phyloP scores from a whole-genome alignment of 345 rosid genomes.

The Sapria himalayana region DNA sequence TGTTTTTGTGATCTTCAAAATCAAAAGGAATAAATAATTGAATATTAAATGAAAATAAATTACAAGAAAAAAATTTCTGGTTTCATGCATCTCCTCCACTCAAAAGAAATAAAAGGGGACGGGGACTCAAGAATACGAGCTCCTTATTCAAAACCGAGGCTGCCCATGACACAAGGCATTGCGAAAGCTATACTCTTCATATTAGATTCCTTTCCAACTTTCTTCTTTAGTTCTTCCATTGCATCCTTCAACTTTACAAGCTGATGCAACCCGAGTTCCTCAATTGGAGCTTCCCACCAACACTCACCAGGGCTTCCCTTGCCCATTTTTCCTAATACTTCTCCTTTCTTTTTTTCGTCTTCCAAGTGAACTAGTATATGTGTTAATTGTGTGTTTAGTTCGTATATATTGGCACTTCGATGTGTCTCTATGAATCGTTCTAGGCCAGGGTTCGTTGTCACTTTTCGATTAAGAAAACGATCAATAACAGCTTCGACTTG shows the following conservation, averaged over 20 bases:
- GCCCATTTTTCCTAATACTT: slow-evolving; percentile 7
- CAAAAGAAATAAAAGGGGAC: no score
- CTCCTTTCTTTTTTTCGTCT: slow-evolving; percentile 12
- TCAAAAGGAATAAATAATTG: no score
- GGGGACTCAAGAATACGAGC: no score
- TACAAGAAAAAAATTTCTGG: no score
- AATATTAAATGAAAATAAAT: no score
- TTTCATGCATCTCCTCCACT: no score
- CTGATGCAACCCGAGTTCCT: slow-evolving; percentile 9
- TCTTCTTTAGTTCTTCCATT: slow-evolving; percentile 13
- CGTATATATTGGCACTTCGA: slow-evolving; percentile 11
- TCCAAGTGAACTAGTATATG: slow-evolving; percentile 11
- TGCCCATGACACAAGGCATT: no score
- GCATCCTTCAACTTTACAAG: slow-evolving; percentile 12
- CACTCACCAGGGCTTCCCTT: slow-evolving; percentile 4
- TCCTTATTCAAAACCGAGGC: no score
- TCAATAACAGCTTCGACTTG: slow-evolving; percentile 15
- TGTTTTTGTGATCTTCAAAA: no score
- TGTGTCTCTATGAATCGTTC: slow-evolving; percentile 14
- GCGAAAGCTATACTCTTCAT: no score
- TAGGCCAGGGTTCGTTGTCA: neutral
- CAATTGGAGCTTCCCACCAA: slow-evolving; percentile 17
- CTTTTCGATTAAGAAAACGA: slow-evolving; percentile 12
- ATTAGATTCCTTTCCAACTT: slow-evolving; percentile 7
- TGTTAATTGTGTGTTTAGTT: slow-evolving; percentile 13